These are phyloP conservation scores for Nicotiana noctiflora DNA, from an alignment of 257 asterid species.

Conservation along the genomic window DNA sequence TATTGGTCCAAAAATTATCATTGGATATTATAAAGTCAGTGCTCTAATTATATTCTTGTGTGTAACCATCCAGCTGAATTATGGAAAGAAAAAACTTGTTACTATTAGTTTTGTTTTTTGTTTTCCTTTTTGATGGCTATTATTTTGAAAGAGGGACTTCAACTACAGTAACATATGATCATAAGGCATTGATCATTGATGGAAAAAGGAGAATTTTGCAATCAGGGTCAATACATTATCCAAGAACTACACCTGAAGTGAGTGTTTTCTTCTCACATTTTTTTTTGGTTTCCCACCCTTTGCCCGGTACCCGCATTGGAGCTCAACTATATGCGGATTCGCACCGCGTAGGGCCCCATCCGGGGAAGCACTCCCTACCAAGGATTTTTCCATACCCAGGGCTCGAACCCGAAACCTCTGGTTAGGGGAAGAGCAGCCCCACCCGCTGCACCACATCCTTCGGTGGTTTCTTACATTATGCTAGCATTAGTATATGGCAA, in stretches of 20 bases:
- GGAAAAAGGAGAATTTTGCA: conserved; percentile 70
- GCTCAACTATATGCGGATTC: no score
- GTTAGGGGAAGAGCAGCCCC: no score
- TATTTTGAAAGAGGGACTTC: conserved; percentile 31
- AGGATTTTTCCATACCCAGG: no score
- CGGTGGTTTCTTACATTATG: background rate
- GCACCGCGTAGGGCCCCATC: no score
- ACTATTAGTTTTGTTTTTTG: conserved; percentile 16
- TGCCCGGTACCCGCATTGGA: no score
- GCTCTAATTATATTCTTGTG: background rate
- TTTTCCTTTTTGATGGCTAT: conserved; percentile 26
- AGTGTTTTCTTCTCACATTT: conserved; percentile 15
- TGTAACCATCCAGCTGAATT: background rate
- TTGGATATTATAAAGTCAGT: conserved; percentile 12
- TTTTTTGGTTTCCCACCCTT: no score
- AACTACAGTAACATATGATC: conserved; percentile 49
- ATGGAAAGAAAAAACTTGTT: conserved; percentile 19
- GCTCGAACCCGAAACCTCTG: no score
- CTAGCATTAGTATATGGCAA: background rate
- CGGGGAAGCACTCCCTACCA: no score
- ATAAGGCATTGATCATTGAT: conserved; percentile 60
- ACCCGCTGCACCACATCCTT: no score
- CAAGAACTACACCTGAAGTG: conserved; percentile 73
- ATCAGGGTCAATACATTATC: conserved; percentile 85
- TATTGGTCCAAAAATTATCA: background rate